Evolutionary conservation across 345 rosid species (phyloP), one percentile per base, ranked within the genome.

Genomic region (Salix udensis): DNA sequence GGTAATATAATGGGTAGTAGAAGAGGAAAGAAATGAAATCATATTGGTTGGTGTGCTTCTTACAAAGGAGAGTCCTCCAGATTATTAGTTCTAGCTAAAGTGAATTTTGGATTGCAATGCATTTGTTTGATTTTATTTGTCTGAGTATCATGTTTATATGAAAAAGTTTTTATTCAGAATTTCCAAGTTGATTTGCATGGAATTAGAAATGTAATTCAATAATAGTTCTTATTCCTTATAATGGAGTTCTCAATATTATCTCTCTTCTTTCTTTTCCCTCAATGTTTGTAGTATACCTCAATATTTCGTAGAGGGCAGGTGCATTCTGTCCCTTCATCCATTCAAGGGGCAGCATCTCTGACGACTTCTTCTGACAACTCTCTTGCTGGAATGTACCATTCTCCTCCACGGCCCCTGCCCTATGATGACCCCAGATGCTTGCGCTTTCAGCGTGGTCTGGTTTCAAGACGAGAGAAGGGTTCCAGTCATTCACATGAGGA

Each of bases 331-430:
- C 89, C 97, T 71, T 88, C 97, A 68, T 87, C 97, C 50, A 87
- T 88, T 79, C 91, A 91, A 82, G 94, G 94, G 79, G 78, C 89
- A 48, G 84, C 91, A 73, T 87, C 98, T 31, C 81, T 88, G 71
- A 84, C 90, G 73, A 81, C 97, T 65, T 70, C 93, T 73, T 80
- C 87, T 50, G 97, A 90, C 79, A 89, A 89, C 89, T 90, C 96
- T 81, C 89, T 95, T 31, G 88, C 97, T 77, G 96, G 90, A 79
- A 92, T 89, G 80, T 91, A 83, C 74, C 92, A 86, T 52, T 90
- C 98, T 85, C 93, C 97, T 79, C 98, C 98, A 65, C 88, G 96
- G 85, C 97, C 98, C 48, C 75, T 95, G 84, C 99, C 99, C 85
- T 96, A 93, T 80, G 98, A 93, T 77, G 95, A 92, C 79, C 90